These are phyloP conservation scores for Apiotrichum akiyoshidainum DNA, from an alignment of 1,284 basidiomycete species.

Conservation along the genomic window DNA sequence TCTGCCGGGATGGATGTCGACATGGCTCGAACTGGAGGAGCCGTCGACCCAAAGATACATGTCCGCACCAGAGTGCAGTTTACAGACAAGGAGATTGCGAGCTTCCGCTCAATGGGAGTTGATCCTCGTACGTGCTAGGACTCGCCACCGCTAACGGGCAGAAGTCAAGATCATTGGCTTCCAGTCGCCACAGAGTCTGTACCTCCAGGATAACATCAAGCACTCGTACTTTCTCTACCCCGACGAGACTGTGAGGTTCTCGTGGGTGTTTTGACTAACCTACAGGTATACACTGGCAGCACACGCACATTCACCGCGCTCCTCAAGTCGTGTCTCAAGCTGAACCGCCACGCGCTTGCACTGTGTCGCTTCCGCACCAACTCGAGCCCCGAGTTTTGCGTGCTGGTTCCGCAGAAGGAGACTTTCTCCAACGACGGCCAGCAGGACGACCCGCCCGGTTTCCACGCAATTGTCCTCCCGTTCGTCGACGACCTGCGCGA, in stretches of 20 bases:
- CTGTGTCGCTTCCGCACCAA: slow-evolving; percentile 70
- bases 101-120: slow-evolving; percentile 73
- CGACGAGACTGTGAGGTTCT: slow-evolving; percentile 67
- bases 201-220: slow-evolving; percentile 84
- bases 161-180: slow-evolving; percentile 86
- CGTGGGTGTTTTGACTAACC: slow-evolving; percentile 44
- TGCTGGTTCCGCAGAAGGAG: slow-evolving; percentile 84
- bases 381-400: slow-evolving; percentile 73
- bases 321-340: slow-evolving; percentile 74
- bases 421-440: slow-evolving; percentile 62
- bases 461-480: slow-evolving; percentile 86
- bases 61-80: slow-evolving; percentile 65
- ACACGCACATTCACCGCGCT: slow-evolving; percentile 87
- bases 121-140: slow-evolving; percentile 57
- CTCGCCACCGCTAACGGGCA: slow-evolving; percentile 12
- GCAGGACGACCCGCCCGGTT: slow-evolving; percentile 78
- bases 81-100: slow-evolving; percentile 73
- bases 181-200: slow-evolving; percentile 67
- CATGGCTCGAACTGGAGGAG: neutral
- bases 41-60: neutral
- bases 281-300: slow-evolving; percentile 68
- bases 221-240: slow-evolving; percentile 91
- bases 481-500: slow-evolving; percentile 90
- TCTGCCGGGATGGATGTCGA: neutral
- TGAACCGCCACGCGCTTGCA: slow-evolving; percentile 76